Conservation (phyloP, 768 basidiomycete genomes). For the Daedaleopsis nitida region DNA sequence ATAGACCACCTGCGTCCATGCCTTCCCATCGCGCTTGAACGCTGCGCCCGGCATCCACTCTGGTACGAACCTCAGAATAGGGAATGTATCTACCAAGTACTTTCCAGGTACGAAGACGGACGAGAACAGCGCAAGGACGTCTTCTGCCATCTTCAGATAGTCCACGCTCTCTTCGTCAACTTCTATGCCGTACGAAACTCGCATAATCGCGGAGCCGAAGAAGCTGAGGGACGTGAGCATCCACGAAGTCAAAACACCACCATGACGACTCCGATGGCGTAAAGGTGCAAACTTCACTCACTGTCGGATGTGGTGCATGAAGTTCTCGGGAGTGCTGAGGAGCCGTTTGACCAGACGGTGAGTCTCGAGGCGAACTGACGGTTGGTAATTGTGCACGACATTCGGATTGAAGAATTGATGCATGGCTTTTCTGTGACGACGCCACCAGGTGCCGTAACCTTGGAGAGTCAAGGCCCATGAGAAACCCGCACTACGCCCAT, state of each 20-base stretch:
- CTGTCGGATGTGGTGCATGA: conserved; percentile 11
- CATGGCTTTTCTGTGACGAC: conserved; percentile 4
- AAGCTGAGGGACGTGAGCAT: background rate
- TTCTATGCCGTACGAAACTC: conserved; percentile 13
- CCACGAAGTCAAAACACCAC: background rate
- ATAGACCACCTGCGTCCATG: conserved; percentile 2
- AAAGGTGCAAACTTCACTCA: background rate
- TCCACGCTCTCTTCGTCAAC: conserved; percentile 5
- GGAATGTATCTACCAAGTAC: conserved; percentile 32
- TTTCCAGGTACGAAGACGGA: conserved; percentile 22
- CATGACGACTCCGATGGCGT: background rate
- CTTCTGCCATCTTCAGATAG: conserved; percentile 5
- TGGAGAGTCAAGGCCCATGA: conserved; percentile 9
- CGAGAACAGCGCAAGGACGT: conserved; percentile 7
- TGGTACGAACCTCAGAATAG: conserved; percentile 22
- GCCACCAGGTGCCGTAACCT: conserved; percentile 14
- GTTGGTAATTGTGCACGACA: background rate
- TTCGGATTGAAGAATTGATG: conserved; percentile 12
- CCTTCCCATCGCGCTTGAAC: conserved; percentile 19
- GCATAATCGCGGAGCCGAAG: conserved; percentile 7
- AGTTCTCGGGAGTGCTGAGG: background rate
- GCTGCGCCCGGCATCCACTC: conserved; percentile 26
- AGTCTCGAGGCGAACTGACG: background rate
- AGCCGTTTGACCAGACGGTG: conserved; percentile 4
- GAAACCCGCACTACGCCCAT: background rate